phyloP scores from a whole-genome alignment of 2,329 filamentous ascomycete genomes.

The Trichoderma aggressivum region DNA sequence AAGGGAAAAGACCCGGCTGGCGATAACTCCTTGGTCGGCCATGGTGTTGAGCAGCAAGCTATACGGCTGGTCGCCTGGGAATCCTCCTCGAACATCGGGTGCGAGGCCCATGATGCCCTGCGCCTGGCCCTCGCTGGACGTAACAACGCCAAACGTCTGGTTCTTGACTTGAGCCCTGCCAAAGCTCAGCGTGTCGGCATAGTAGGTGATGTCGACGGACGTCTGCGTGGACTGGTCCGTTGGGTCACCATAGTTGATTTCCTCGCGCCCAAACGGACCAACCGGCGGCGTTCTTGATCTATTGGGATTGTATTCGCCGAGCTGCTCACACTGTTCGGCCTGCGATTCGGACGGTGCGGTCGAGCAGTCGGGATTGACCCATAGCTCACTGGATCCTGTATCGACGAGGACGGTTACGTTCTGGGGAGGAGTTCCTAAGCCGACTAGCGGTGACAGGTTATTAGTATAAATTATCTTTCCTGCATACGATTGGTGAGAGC shows the following conservation, averaged over 20 bases:
- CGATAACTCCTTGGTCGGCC: conserved; percentile 44
- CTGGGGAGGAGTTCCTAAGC: conserved; percentile 43
- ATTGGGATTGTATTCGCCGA: conserved; percentile 44
- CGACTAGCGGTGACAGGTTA: conserved; percentile 30
- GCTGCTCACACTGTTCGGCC: conserved; percentile 36
- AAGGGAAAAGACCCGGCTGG: conserved; percentile 49
- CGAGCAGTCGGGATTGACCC: conserved; percentile 51
- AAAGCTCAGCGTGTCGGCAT: conserved; percentile 44
- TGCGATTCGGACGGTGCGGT: conserved; percentile 36
- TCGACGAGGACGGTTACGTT: conserved; percentile 46
- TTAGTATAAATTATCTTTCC: background rate
- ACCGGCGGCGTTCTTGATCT: conserved; percentile 39
- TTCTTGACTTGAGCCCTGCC: conserved; percentile 40
- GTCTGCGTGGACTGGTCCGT: conserved; percentile 36
- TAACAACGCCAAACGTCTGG: conserved; percentile 51
- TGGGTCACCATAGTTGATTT: conserved; percentile 40
- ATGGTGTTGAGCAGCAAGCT: conserved; percentile 52
- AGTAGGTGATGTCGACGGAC: conserved; percentile 43
- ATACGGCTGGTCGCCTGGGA: conserved; percentile 42
- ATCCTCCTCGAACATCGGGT: conserved; percentile 39
- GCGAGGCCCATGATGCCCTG: conserved; percentile 52
- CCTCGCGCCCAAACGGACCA: conserved; percentile 37
- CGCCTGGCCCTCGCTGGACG: conserved; percentile 44
- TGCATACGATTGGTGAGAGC: background rate
- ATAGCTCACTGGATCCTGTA: conserved; percentile 53